These are phyloP conservation scores for Trametes maxima DNA, from an alignment of 768 basidiomycete species.

Conservation along the genomic window DNA sequence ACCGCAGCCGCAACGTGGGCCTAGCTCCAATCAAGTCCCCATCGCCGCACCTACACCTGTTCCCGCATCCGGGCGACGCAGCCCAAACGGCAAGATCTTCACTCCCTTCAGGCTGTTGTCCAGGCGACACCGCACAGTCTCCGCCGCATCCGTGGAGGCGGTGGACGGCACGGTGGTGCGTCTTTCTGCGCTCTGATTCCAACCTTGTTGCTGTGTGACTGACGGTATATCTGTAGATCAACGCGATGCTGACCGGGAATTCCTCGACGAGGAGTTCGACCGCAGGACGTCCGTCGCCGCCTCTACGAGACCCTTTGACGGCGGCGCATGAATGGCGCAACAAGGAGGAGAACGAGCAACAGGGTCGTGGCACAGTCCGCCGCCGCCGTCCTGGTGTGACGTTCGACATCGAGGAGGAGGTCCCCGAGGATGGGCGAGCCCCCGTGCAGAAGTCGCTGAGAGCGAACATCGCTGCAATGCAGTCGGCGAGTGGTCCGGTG, in stretches of 20 bases:
- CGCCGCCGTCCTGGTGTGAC: constrained; percentile 38
- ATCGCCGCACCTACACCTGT: constrained; percentile 37
- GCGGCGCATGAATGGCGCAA: constrained; percentile 77
- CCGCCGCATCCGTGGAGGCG: constrained; percentile 75
- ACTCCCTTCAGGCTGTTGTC: constrained; percentile 65
- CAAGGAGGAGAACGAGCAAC: constrained; percentile 55
- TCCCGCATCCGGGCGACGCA: constrained; percentile 29
- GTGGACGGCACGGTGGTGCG: constrained; percentile 79
- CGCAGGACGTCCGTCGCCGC: constrained; percentile 55
- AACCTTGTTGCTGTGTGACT: background rate
- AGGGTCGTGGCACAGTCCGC: constrained; percentile 36
- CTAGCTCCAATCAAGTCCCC: constrained; percentile 25
- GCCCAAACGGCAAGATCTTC: constrained; percentile 50
- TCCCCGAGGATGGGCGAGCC: constrained; percentile 20
- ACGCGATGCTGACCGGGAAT: constrained; percentile 74
- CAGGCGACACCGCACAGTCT: constrained; percentile 67
- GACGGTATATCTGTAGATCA: constrained; percentile 45
- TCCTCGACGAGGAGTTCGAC: constrained; percentile 67
- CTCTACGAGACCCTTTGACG: constrained; percentile 59
- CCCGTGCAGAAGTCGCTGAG: constrained; percentile 18
- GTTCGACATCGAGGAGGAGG: constrained; percentile 36
- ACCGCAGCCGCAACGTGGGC: constrained; percentile 15
- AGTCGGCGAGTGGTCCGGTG: constrained; percentile 1
- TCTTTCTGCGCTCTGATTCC: background rate
- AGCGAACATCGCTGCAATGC: constrained; percentile 6